Base-by-base conservation (phyloP, 495 filamentous ascomycete genomes). In the Aspergillus homomorphus region DNA sequence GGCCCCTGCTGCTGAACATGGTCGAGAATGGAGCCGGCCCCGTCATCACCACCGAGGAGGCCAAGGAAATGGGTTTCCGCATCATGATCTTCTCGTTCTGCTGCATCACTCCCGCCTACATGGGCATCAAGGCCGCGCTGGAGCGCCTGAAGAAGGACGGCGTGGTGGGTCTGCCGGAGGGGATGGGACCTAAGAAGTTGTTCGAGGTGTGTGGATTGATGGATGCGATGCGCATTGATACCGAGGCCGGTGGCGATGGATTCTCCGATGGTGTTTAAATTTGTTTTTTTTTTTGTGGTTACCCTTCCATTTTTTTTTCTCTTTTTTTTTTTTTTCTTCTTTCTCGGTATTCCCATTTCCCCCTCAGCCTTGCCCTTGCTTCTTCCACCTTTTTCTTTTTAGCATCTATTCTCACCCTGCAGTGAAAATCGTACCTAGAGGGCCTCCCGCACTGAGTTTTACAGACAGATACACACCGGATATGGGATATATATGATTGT, bases 71-170 rank as follows among this genome's bases (percentile, higher is more conserved):
- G 69, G 86, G 87, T 2, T 89, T 83, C 66, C 70, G 76, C 43
- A 81, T 89, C 42, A 84, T 87, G 50, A 87, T 89, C 23, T 84
- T 82, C 65, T 79, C 81, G 0, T 79, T 83, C 53, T 79, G 78
- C 0, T 69, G 73, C 4, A 62, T 84, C 48, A 73, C 76, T 4
- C 80, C 79, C 0, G 82, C 82, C 0, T 84, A 81, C 50, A 54
- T 78, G 48, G 81, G 78, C 0, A 83, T 84, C 49, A 74, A 73
- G 50, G 61, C 72, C 1, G 74, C 71, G 8, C 69, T 77, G 23
- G 60, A 73, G 59, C 70, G 74, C 38, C 66, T 86, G 38, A 80
- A 79, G 69, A 68, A 54, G 7, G 74, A 80, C 15, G 81, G 81
- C 3, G 68, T 77, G 1, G 77, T 78, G 0, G 80, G 79, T 3